phyloP scores from a whole-genome alignment of 805 yeast genomes.

The Saccharomycopsis oosterbeekiorum region DNA sequence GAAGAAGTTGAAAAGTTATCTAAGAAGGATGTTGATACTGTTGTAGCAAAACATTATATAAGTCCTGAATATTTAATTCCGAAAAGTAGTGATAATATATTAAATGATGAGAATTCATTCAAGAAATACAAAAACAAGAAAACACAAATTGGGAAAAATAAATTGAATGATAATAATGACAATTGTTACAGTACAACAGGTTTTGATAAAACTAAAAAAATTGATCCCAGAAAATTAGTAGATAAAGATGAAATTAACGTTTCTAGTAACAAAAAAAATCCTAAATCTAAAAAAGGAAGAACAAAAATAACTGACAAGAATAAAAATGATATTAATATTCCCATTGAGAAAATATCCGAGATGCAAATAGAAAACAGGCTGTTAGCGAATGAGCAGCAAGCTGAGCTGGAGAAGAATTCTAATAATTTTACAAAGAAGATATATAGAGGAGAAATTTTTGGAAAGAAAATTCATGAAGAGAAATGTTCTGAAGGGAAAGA shows the following conservation, averaged over 20 bases:
- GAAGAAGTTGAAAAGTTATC: not conserved
- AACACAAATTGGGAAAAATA: too few relatives aligned
- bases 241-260: not conserved
- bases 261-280: not conserved
- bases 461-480: not conserved
- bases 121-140: not conserved
- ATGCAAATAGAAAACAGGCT: not conserved
- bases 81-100: too few relatives aligned
- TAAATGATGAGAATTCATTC: not conserved
- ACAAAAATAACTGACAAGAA: not conserved
- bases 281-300: not conserved
- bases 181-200: too few relatives aligned
- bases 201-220: too few relatives aligned
- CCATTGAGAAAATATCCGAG: not conserved
- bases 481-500: not conserved
- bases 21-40: not conserved
- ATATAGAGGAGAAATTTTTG: not conserved
- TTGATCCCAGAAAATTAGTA: not conserved
- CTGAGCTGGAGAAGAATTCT: not conserved
- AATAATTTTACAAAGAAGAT: not conserved
- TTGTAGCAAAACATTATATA: too few relatives aligned
- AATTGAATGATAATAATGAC: too few relatives aligned
- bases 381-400: not conserved
- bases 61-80: too few relatives aligned
- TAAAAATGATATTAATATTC: too few relatives aligned